Evolutionary conservation across 2,329 filamentous ascomycete genomes (phyloP), one percentile per base, ranked within the genome.

Genomic region (Pseudogymnoascus sp.): DNA sequence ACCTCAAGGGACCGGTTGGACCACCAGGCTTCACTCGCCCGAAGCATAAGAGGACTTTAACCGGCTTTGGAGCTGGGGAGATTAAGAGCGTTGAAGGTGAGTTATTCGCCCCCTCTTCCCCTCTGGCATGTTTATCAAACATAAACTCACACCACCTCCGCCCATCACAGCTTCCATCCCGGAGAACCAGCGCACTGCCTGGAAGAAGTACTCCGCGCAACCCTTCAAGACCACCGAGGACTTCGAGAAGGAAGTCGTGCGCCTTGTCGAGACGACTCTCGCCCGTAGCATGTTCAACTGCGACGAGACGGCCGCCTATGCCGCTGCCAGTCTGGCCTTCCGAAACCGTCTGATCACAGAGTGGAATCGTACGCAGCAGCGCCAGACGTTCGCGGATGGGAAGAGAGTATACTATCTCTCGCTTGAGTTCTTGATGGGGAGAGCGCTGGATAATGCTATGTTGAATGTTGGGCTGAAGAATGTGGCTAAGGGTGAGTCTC

Each of bases 331-430:
- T 68, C 79, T 99, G 71, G 93, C 94, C 25, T 93, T 99, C 78
- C 86, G 94, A 72, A 93, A 99, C 75, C 88, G 92, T 61, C 81
- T 99, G 73, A 88, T 99, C 72, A 87, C 94, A 67, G 91, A 96
- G 69, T 99, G 94, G 94, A 99, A 97, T 79, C 92, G 88, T 77
- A 99, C 94, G 56, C 94, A 99, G 79, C 94, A 99, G 79, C 88
- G 88, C 65, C 94, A 99, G 77, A 97, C 93, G 0, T 91, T 90
- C 71, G 82, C 84, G 63, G 94, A 97, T 74, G 86, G 86, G 77
- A 99, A 99, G 83, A 86, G 94, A 66, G 84, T 99, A 69, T 99
- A 99, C 79, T 99, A 99, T 75, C 84, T 99, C 65, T 97, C 92
- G 69, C 85, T 99, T 64, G 94, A 99, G 77, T 99, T 99, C 72